Base-by-base conservation (phyloP, 495 filamentous ascomycete genomes). In the Aspergillus egyptiacus region DNA sequence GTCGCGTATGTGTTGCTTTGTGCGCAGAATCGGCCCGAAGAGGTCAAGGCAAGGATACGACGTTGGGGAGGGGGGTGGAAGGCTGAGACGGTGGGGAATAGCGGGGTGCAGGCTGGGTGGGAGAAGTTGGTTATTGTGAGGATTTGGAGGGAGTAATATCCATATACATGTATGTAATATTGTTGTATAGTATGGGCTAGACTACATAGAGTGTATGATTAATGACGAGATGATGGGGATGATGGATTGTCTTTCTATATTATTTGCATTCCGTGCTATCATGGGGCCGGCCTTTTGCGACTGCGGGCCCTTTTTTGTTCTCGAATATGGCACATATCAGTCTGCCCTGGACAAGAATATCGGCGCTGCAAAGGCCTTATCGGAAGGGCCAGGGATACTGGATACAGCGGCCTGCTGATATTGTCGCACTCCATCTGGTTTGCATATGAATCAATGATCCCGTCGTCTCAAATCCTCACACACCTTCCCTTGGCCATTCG, bases 1-100 rank as follows among this genome's bases (percentile, higher is more conserved):
- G 83, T 91, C 8, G 93, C 89, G 2, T 97, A 96, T 70, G 62
- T 97, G 20, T 60, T 98, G 51, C 80, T 98, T 0, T 97, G 93
- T 65, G 80, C 81, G 53, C 87, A 93, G 69, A 96, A 96, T 66
- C 76, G 71, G 54, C 88, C 89, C 0, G 81, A 86, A 43, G 73
- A 81, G 46, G 87, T 96, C 18, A 86, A 83, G 60, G 72, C 73
- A 50, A 64, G 76, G 48, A 76, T 96, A 48, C 64, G 74, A 19
- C 56, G 39, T 11, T 79, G 84, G 72, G 75, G 72, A 11, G 49
- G 54, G 5, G 70, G 57, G 0, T 96, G 90, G 91, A 70, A 53
- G 37, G 88, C 78, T 1, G 84, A 89, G 68, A 85, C 75, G n/a
- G 89, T 91, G 9, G 86, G 86, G 32, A 77, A 73, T 24, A 95